A percentile compares a stretch with the other conserved stretches of the same genome.
These are phyloP conservation scores for Nyssa sinensis DNA, from an alignment of 148 eudicot species.

Conservation along the genomic window DNA sequence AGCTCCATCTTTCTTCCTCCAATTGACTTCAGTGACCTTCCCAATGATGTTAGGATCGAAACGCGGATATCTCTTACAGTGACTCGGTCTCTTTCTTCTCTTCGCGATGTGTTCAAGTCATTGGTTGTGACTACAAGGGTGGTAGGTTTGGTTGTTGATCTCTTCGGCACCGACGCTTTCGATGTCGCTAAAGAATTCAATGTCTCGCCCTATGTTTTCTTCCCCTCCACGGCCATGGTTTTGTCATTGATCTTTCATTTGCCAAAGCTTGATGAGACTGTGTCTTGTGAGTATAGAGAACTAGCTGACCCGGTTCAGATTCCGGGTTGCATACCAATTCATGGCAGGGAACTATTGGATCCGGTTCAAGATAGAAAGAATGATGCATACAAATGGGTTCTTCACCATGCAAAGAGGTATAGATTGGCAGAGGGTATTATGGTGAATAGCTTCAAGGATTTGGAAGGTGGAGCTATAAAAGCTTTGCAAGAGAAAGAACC, in stretches of 20 bases:
- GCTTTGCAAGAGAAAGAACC: slow-evolving; percentile 21
- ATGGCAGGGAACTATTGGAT: slow-evolving; percentile 36
- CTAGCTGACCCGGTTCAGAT: slow-evolving; percentile 34
- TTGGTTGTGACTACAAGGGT: neutral
- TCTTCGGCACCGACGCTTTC: slow-evolving; percentile 48
- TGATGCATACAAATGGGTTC: slow-evolving; percentile 47
- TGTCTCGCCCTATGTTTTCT: slow-evolving; percentile 37
- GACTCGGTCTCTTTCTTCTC: slow-evolving; percentile 21
- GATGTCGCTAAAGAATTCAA: slow-evolving; percentile 37
- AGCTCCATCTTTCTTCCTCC: slow-evolving; percentile 33
- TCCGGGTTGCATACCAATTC: slow-evolving; percentile 46
- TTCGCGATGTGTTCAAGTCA: slow-evolving; percentile 4
- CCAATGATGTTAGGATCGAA: slow-evolving; percentile 12
- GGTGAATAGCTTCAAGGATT: slow-evolving; percentile 35
- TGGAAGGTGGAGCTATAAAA: slow-evolving; percentile 34
- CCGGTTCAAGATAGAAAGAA: slow-evolving; percentile 44
- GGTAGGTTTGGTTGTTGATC: slow-evolving; percentile 33
- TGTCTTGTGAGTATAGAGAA: slow-evolving; percentile 38
- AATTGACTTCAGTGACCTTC: slow-evolving; percentile 25
- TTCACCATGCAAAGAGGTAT: slow-evolving; percentile 42
- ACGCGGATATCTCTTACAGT: slow-evolving; percentile 8
- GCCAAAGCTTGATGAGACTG: slow-evolving; percentile 32
- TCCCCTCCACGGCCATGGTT: slow-evolving; percentile 38
- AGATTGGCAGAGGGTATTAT: slow-evolving; percentile 50
- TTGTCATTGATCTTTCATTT: slow-evolving; percentile 32